phyloP scores from a whole-genome alignment of 371 early-diverging fungal species.

The Homolaphlyctis polyrhiza region DNA sequence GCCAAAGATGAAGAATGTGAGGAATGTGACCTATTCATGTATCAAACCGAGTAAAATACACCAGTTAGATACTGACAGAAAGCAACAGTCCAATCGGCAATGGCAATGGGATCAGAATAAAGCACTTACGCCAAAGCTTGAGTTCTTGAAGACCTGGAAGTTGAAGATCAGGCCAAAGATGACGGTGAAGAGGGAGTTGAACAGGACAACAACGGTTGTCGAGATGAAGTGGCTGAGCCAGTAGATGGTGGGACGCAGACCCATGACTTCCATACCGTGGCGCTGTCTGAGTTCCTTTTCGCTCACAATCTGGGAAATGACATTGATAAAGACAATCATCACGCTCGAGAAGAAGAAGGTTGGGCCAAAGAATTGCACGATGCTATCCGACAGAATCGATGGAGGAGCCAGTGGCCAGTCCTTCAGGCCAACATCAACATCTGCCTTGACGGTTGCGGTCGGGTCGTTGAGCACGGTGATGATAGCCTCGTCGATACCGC shows the following conservation, averaged over 20 bases:
- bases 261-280: slow-evolving; percentile 71
- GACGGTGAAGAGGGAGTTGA: slow-evolving; percentile 52
- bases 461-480: slow-evolving; percentile 32
- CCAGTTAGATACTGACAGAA: neutral
- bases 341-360: slow-evolving; percentile 67
- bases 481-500: slow-evolving; percentile 66
- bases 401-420: slow-evolving; percentile 64
- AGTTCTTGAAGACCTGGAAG: slow-evolving; percentile 54
- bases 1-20: slow-evolving; percentile 68
- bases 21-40: slow-evolving; percentile 35
- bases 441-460: slow-evolving; percentile 26
- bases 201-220: slow-evolving; percentile 44
- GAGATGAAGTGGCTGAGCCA: slow-evolving; percentile 59
- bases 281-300: slow-evolving; percentile 65
- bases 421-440: slow-evolving; percentile 48
- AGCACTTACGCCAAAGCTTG: slow-evolving; percentile 40
- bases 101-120: neutral
- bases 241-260: slow-evolving; percentile 50
- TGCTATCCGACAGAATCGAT: slow-evolving; percentile 38
- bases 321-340: slow-evolving; percentile 54
- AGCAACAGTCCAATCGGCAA: neutral
- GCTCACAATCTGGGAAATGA: slow-evolving; percentile 58
- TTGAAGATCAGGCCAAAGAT: slow-evolving; percentile 53
- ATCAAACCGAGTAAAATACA: neutral
- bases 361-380: slow-evolving; percentile 51